These are phyloP conservation scores for Penicillium lagena DNA, from an alignment of 495 filamentous ascomycete species.

Conservation along the genomic window DNA sequence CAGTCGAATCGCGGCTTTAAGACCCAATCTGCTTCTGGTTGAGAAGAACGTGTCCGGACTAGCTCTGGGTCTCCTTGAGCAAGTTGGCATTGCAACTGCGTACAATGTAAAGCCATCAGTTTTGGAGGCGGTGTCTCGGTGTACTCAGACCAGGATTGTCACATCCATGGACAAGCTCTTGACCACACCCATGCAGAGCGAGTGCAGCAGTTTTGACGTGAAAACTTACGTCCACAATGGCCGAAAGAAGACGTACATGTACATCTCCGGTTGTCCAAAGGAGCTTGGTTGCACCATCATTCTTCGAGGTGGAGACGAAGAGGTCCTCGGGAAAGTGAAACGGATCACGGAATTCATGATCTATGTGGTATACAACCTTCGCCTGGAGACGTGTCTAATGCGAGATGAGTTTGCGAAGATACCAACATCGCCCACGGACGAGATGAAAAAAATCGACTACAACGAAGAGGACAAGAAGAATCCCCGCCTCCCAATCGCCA, in stretches of 20 bases:
- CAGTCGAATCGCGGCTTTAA: constrained; percentile 79
- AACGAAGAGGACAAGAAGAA: constrained; percentile 4
- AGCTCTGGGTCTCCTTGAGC: constrained; percentile 77
- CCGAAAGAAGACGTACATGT: constrained; percentile 90
- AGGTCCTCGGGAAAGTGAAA: constrained; percentile 72
- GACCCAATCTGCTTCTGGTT: constrained; percentile 79
- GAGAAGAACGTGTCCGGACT: constrained; percentile 87
- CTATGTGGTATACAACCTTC: constrained; percentile 96
- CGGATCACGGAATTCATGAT: constrained; percentile 97
- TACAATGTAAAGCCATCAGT: constrained; percentile 97
- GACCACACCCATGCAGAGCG: constrained; percentile 70
- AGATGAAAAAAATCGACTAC: constrained; percentile 6
- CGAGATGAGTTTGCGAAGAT: constrained; percentile 90
- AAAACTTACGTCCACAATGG: constrained; percentile 86
- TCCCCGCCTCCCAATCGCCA: neutral
- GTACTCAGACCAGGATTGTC: constrained; percentile 83
- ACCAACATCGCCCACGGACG: constrained; percentile 52
- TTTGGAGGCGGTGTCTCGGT: constrained; percentile 87
- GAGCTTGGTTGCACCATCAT: constrained; percentile 96
- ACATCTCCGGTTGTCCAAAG: constrained; percentile 85
- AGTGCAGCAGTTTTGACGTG: constrained; percentile 81
- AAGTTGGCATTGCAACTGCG: constrained; percentile 83
- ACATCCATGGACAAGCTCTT: constrained; percentile 94
- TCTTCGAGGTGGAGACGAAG: constrained; percentile 71
- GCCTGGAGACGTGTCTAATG: constrained; percentile 93